Evolutionary conservation across 1,284 basidiomycete genomes (phyloP), one percentile per base, ranked within the genome.

Genomic region (Ganoderma resinaceum): DNA sequence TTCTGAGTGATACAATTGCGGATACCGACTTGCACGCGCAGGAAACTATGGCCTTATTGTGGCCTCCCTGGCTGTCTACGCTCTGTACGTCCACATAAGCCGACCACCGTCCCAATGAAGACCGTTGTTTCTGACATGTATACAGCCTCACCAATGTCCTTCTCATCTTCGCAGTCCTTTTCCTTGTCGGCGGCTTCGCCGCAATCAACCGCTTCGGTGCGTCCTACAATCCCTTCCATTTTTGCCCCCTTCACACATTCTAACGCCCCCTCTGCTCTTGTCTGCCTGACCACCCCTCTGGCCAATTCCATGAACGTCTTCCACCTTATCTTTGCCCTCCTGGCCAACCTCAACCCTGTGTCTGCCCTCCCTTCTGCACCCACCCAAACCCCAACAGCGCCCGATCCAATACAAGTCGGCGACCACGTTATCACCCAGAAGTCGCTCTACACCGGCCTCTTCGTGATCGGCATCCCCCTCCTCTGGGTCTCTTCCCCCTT

Each of bases 111-210:
- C 49, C 14, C 33, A 55, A 7, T 1, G 18, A 60, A 20, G 69
- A 59, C 23, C 40, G 14, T 18, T 26, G 33, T 20, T 26, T 52
- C 37, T 37, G n/a, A 53, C 40, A 63, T 40, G 71, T 11, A 11
- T 42, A 4, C 18, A 86, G 85, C 53, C 80, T 99, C 75, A 95
- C 93, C 70, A 96, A 94, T 81, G 88, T 88, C 8, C 80, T 90
- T 49, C 90, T 99, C 58, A 87, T 99, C 71, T 84, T 97, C 76
- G 90, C 97, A 4, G 84, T 98, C 70, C 87, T 83, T 43, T 96
- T 99, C 86, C 90, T 99, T 74, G 90, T 96, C 72, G 95, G 95
- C 60, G 97, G 97, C 2, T 99, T 98, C 82, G 81, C 90, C 40
- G 89, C 89, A 57, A 97, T 99, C 83, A 97, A 96, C 83, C 91